Evolutionary conservation across 306 rosid genomes (phyloP), one percentile per base, ranked within the genome.

Genomic region (Coriaria nepalensis): DNA sequence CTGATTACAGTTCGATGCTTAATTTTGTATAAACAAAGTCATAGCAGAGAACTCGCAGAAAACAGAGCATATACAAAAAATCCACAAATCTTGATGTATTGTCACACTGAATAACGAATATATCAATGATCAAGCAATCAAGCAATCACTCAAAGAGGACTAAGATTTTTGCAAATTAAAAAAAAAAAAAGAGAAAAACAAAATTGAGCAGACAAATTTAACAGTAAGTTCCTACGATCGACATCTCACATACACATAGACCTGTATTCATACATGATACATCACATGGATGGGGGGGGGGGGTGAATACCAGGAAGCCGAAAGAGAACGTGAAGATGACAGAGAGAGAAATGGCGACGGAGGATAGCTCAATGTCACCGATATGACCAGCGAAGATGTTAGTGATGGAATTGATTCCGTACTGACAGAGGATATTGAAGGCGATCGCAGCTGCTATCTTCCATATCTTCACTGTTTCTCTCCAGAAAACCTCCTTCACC

Each of bases 381-480:
- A 62, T 57, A 39, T 53, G 60, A 2, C 60, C 60, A 11, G 40
- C 48, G 10, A 53, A 62, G 50, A 62, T 40, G 45, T 32, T 46
- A 4, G 54, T 53, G 14, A 52, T 5, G 2, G 66, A 61, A 15
- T 43, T 37, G 47, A 45, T 12, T 43, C 53, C 10, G 59, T 44
- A 61, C 48, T 61, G 66, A 52, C 46, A 61, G 7, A 61, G 47
- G 2, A 50, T 6, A 13, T 38, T 52, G 53, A 49, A 61, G 9
- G 59, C 66, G 33, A 61, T 56, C 5, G 67, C 62, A 13, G 62
- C 67, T 33, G 60, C 67, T 7, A 60, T 33, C 32, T 15, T 61
- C 73, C 73, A 50, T 13, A 68, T 39, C 60, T 61, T 68, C 60
- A 56, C 60, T 4, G 68, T 41, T 64, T 68, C 68, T 11, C 11